Conservation (phyloP, 139 green algal species). For the Coccomyxa sp. region DNA sequence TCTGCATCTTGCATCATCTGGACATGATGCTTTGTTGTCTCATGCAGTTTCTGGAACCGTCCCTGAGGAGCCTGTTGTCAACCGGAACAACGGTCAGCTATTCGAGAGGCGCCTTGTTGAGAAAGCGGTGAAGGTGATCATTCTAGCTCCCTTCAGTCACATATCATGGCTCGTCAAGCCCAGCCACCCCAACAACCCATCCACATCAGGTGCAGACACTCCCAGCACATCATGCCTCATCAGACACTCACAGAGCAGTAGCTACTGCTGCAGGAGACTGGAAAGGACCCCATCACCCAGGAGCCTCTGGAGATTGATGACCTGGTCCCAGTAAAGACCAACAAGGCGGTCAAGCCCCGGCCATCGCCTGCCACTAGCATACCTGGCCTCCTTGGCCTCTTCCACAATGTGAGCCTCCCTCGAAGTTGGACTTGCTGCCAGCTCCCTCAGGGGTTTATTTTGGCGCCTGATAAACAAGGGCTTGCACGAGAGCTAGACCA, state of each 20-base stretch:
- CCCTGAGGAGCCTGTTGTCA: constrained; percentile 86
- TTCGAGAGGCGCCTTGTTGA: constrained; percentile 88
- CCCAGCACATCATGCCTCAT: neutral
- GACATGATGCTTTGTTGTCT: neutral
- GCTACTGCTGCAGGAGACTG: constrained; percentile 61
- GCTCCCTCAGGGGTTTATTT: too few relatives aligned
- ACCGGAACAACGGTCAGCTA: constrained; percentile 75
- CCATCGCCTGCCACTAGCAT: constrained; percentile 79
- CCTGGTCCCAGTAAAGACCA: constrained; percentile 69
- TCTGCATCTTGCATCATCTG: neutral
- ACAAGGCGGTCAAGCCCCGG: constrained; percentile 75
- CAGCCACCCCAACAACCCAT: too few relatives aligned
- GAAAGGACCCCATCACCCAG: constrained; percentile 78
- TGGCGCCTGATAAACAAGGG: too few relatives aligned
- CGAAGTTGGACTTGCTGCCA: too few relatives aligned
- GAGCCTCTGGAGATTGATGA: constrained; percentile 74
- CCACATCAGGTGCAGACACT: too few relatives aligned
- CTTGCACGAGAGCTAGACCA: too few relatives aligned
- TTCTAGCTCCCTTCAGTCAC: too few relatives aligned
- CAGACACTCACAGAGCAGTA: neutral
- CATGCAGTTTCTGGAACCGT: constrained; percentile 75
- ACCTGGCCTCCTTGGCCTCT: constrained; percentile 84
- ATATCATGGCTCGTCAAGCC: too few relatives aligned
- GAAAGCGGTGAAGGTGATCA: constrained; percentile 69
- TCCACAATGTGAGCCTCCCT: constrained; percentile 79